Base-by-base conservation (phyloP, 345 rosid genomes). In the Euclidium syriacum region DNA sequence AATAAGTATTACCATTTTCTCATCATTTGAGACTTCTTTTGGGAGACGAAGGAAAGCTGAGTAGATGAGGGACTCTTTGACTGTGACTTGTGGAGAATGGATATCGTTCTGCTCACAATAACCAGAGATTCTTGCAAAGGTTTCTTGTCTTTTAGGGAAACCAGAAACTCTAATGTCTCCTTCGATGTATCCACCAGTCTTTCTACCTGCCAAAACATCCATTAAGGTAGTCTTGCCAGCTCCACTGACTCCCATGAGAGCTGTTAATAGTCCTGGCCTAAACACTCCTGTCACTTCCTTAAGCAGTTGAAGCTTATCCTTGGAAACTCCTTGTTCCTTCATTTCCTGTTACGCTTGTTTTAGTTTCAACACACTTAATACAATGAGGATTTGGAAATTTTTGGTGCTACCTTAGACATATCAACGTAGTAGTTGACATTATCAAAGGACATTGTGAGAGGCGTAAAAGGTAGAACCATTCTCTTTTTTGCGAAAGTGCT, bases 131-230 rank as follows among this genome's bases (percentile, higher is more conserved):
- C 98, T 86, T 15, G 98, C 98, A 75, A 91, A 91, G 3, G 96
- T 88, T 75, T 86, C 87, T 77, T 89, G 98, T 27, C 76, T 82
- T 82, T 89, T 86, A 11, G 84, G 83, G 60, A 71, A 92, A 33
- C 98, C 96, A 0, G 94, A 89, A 64, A 92, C 86, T 79, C 82
- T 79, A 27, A 89, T 71, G 33, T 86, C 96, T 6, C 98, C 98
- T 41, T 91, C 95, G 1, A 91, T 68, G 61, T 88, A 91, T 61
- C 98, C 95, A 52, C 92, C 90, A 0, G 96, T 89, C 67, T 92
- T 92, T 64, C 98, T 71, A 65, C 98, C 98, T 0, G 95, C 94
- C 42, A 92, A 74, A 79, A 89, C 96, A 81, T 92, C 98, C 98
- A 92, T 89, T 77, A 92, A 60, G 4, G 96, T 89, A 0, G 96